Percentiles rank a stretch among this genome's conserved stretches.
These are phyloP conservation scores for Tephrocybe sp. DNA, from an alignment of 768 basidiomycete species.

Conservation along the genomic window DNA sequence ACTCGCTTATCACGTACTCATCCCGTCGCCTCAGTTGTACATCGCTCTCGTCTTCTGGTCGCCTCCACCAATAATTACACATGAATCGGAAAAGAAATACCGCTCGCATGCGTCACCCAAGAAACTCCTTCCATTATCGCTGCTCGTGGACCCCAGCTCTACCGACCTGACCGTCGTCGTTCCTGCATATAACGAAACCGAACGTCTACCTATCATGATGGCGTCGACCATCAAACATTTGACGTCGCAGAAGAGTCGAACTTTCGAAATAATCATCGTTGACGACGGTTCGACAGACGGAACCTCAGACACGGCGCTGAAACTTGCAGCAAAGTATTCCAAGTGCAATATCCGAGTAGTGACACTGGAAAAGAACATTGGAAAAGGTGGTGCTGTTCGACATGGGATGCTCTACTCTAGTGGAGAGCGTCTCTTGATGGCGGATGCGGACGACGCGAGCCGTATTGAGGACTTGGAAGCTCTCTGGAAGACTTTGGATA, in stretches of 20 bases:
- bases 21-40: slow-evolving; percentile 53
- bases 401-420: slow-evolving; percentile 87
- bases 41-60: slow-evolving; percentile 71
- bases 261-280: slow-evolving; percentile 81
- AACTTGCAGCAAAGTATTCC: slow-evolving; percentile 55
- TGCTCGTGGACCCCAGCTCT: slow-evolving; percentile 50
- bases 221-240: slow-evolving; percentile 69
- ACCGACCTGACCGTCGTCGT: slow-evolving; percentile 81
- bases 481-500: slow-evolving; percentile 77
- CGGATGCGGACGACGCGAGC: slow-evolving; percentile 93
- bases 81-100: slow-evolving; percentile 68
- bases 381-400: slow-evolving; percentile 90
- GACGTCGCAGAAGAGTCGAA: slow-evolving; percentile 40
- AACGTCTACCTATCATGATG: slow-evolving; percentile 86
- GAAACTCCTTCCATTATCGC: slow-evolving; percentile 53
- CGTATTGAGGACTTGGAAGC: slow-evolving; percentile 78
- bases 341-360: slow-evolving; percentile 72
- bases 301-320: slow-evolving; percentile 64
- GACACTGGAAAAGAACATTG: slow-evolving; percentile 73
- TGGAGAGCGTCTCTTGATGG: slow-evolving; percentile 81
- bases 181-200: slow-evolving; percentile 88
- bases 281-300: slow-evolving; percentile 87
- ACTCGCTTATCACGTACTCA: slow-evolving; percentile 10
- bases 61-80: slow-evolving; percentile 61
- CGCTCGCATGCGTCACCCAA: slow-evolving; percentile 52